Evolutionary conservation across 805 yeast species (phyloP).

Genomic region (Candida xyloterini): DNA sequence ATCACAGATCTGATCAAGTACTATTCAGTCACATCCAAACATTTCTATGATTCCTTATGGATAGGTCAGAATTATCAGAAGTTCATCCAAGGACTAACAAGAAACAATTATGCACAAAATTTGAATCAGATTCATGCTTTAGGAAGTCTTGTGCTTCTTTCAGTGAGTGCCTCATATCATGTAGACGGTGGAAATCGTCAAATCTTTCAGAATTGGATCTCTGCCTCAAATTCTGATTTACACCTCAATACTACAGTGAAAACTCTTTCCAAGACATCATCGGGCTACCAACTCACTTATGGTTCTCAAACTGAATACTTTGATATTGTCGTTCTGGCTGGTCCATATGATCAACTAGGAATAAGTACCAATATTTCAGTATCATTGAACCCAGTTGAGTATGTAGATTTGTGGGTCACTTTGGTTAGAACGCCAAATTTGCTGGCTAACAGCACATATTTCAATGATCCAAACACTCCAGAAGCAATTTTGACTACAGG

Average conservation of each 20-base stretch:
- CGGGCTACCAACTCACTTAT: slow-evolving; percentile 6
- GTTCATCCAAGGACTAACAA: slow-evolving; percentile 38
- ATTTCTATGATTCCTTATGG: slow-evolving; percentile 24
- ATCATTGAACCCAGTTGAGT: slow-evolving; percentile 25
- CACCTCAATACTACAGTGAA: slow-evolving; percentile 31
- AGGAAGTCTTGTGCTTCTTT: slow-evolving; percentile 39
- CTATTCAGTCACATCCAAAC: slow-evolving; percentile 25
- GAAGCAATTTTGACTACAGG: slow-evolving; percentile 28
- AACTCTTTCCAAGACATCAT: slow-evolving; percentile 10
- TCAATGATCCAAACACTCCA: slow-evolving; percentile 21
- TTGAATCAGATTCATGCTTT: slow-evolving; percentile 41
- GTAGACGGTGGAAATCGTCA: slow-evolving; percentile 45
- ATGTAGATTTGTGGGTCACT: slow-evolving; percentile 40
- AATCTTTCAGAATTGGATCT: slow-evolving; percentile 41
- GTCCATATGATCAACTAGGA: slow-evolving; percentile 36
- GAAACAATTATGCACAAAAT: slow-evolving; percentile 44
- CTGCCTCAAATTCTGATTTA: slow-evolving; percentile 34
- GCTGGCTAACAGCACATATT: slow-evolving; percentile 16
- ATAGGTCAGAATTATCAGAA: slow-evolving; percentile 27
- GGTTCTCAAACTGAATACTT: slow-evolving; percentile 21
- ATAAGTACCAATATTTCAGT: slow-evolving; percentile 18
- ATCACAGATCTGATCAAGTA: slow-evolving; percentile 21
- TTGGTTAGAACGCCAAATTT: slow-evolving; percentile 25
- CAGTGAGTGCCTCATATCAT: slow-evolving; percentile 35
- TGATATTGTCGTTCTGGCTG: slow-evolving; percentile 45